Percentiles rank a stretch among this genome's conserved stretches.
Evolutionary conservation across 495 filamentous ascomycete genomes (phyloP).

Genomic region (Talaromyces wortmannii): DNA sequence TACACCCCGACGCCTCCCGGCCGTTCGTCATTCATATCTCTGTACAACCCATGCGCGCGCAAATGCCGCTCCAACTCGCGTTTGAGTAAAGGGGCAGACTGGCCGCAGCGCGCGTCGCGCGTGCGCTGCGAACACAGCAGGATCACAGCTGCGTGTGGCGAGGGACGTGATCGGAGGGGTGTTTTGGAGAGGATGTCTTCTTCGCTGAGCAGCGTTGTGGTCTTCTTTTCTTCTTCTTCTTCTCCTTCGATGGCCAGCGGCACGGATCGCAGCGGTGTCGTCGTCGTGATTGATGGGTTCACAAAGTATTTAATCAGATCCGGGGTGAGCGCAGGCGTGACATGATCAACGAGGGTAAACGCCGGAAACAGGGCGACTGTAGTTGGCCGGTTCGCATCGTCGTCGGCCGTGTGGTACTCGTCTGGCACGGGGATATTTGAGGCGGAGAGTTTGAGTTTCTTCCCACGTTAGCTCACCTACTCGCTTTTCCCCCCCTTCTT

Average conservation of each 20-base stretch:
- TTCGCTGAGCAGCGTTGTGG: constrained; percentile 1
- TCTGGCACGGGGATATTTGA: constrained; percentile 82
- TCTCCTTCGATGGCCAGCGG: background rate
- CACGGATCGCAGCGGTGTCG: constrained; percentile 52
- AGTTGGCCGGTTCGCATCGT: constrained; percentile 58
- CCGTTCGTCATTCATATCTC: constrained; percentile 79
- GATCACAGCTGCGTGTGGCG: constrained; percentile 77
- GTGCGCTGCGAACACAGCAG: constrained; percentile 90
- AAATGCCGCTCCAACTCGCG: constrained; percentile 88
- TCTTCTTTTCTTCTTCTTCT: too few species aligned
- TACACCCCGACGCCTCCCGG: constrained; percentile 90
- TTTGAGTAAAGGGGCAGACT: constrained; percentile 78
- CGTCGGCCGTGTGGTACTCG: constrained; percentile 44
- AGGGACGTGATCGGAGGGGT: constrained; percentile 59
- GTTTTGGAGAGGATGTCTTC: constrained; percentile 25
- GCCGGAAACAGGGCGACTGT: constrained; percentile 81
- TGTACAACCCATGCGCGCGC: constrained; percentile 72
- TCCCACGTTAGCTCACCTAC: constrained; percentile 5
- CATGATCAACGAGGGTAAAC: constrained; percentile 80
- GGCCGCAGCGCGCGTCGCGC: constrained; percentile 90
- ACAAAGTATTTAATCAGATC: constrained; percentile 67
- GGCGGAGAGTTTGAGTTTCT: constrained; percentile 88
- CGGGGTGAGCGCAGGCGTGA: constrained; percentile 68
- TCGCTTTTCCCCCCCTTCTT: too few species aligned
- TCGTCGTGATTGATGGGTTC: constrained; percentile 66